Percentiles rank a stretch among this genome's conserved stretches.
Conservation (phyloP, 2,329 filamentous ascomycete species). For the Ambrosiella beaveri region DNA sequence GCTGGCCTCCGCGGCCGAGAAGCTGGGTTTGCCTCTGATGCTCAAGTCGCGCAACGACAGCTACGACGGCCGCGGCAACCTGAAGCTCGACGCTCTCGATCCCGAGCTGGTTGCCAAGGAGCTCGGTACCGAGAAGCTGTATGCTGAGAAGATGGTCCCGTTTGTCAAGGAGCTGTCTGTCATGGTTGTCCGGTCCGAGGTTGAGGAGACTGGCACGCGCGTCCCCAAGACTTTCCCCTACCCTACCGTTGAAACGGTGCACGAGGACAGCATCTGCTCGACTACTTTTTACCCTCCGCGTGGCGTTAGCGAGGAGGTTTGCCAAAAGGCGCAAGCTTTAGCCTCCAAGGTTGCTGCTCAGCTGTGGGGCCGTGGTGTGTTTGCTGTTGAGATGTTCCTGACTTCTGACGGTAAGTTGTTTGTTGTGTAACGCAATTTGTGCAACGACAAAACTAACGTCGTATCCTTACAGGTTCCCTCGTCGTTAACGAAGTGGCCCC, state of each 20-base stretch:
- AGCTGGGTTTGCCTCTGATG: slow-evolving; percentile 74
- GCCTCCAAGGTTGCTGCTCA: slow-evolving; percentile 63
- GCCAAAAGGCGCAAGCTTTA: slow-evolving; percentile 52
- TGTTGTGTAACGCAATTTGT: not conserved
- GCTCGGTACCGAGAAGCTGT: slow-evolving; percentile 55
- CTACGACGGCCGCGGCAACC: slow-evolving; percentile 72
- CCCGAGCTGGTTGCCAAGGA: slow-evolving; percentile 45
- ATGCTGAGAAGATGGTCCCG: slow-evolving; percentile 77
- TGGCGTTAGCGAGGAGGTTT: slow-evolving; percentile 42
- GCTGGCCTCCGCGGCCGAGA: slow-evolving; percentile 42
- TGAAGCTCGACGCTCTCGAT: slow-evolving; percentile 28
- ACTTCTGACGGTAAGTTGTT: slow-evolving; percentile 42
- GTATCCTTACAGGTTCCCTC: slow-evolving; percentile 29
- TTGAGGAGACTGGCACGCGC: slow-evolving; percentile 28
- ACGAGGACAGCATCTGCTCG: slow-evolving; percentile 91
- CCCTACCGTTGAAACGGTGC: slow-evolving; percentile 82
- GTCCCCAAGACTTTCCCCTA: slow-evolving; percentile 47
- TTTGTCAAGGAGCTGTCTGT: slow-evolving; percentile 81
- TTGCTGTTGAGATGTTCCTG: slow-evolving; percentile 93
- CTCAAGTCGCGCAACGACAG: slow-evolving; percentile 79
- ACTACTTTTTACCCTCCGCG: slow-evolving; percentile 76
- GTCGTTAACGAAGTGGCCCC: slow-evolving; percentile 79
- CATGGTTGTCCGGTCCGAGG: slow-evolving; percentile 83
- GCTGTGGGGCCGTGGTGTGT: slow-evolving; percentile 79
- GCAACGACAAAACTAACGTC: slow-evolving; percentile 3